Evolutionary conservation across 352 stramenopile species (phyloP).

Genomic region (Pythium sp.): DNA sequence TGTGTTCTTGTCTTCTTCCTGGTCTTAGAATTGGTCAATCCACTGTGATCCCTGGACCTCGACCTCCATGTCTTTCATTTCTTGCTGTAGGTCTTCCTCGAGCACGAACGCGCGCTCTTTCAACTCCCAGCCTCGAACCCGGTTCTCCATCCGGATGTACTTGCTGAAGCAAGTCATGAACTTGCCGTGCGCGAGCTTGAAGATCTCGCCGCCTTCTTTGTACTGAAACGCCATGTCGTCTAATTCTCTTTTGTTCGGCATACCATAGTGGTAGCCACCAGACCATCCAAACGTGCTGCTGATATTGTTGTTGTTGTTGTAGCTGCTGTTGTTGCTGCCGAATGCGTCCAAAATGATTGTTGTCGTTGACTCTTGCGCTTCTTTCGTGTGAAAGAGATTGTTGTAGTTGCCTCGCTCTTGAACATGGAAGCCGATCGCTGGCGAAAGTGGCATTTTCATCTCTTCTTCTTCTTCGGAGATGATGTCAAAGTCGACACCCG

Average conservation of each 20-base stretch:
- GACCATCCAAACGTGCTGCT: background rate
- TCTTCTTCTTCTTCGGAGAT: background rate
- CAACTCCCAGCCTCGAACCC: slow-evolving; percentile 35
- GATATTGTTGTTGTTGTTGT: background rate
- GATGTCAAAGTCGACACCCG: slow-evolving; percentile 8
- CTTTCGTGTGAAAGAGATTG: background rate
- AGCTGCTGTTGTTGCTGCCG: background rate
- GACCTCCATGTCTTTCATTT: slow-evolving; percentile 31
- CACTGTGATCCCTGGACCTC: slow-evolving; percentile 20
- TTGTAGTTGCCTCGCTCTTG: background rate
- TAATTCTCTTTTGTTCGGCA: slow-evolving; percentile 30
- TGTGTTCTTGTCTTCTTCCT: background rate
- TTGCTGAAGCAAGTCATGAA: slow-evolving; percentile 50
- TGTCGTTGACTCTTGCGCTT: background rate
- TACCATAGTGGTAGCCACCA: background rate
- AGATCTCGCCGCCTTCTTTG: slow-evolving; percentile 34
- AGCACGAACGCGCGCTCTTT: slow-evolving; percentile 50
- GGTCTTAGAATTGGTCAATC: slow-evolving; percentile 14
- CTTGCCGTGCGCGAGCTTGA: slow-evolving; percentile 41
- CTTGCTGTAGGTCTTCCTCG: slow-evolving; percentile 64
- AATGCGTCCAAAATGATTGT: background rate
- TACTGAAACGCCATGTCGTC: slow-evolving; percentile 38
- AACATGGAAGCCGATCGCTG: background rate
- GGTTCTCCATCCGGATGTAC: slow-evolving; percentile 63
- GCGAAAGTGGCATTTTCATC: slow-evolving; percentile 7